These are phyloP conservation scores for Nitzschia sp. DNA, from an alignment of 108 stramenopile species.

Conservation along the genomic window DNA sequence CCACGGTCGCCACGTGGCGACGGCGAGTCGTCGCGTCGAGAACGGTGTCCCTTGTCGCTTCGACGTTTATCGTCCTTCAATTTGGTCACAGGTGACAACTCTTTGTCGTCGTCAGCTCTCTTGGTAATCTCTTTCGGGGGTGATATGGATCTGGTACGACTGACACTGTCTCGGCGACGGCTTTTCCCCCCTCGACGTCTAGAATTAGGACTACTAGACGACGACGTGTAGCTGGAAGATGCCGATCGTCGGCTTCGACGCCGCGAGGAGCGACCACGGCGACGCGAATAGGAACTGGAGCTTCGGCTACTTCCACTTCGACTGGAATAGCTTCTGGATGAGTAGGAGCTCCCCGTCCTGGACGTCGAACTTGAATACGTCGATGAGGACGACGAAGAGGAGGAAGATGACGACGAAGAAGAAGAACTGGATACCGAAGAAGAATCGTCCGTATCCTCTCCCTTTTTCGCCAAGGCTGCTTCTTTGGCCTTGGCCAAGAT, in stretches of 20 bases:
- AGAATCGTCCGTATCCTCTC: conserved; percentile 50
- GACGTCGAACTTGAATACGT: conserved; percentile 4
- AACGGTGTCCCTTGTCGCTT: too few species aligned
- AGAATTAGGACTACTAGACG: neutral
- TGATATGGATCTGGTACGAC: neutral
- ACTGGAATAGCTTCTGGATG: conserved; percentile 7
- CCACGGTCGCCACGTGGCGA: neutral
- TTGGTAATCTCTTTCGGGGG: conserved; percentile 13
- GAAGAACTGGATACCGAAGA: conserved; percentile 52
- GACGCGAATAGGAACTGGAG: conserved; percentile 11
- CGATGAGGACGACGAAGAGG: conserved; percentile 39
- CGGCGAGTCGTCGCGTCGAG: neutral
- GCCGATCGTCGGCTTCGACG: neutral
- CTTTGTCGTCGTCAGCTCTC: neutral
- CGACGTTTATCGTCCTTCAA: neutral
- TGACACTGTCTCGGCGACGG: neutral
- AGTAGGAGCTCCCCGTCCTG: conserved; percentile 6
- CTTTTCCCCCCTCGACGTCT: neutral
- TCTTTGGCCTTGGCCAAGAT: conserved; percentile 78
- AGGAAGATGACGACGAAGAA: conserved; percentile 53
- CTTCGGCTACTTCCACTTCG: neutral
- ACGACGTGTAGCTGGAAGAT: neutral
- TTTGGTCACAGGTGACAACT: neutral
- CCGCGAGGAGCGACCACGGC: conserved; percentile 1
- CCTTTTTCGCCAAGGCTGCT: conserved; percentile 54